Conservation (phyloP, 2,329 filamentous ascomycete species). For the Ascochyta koolunga region DNA sequence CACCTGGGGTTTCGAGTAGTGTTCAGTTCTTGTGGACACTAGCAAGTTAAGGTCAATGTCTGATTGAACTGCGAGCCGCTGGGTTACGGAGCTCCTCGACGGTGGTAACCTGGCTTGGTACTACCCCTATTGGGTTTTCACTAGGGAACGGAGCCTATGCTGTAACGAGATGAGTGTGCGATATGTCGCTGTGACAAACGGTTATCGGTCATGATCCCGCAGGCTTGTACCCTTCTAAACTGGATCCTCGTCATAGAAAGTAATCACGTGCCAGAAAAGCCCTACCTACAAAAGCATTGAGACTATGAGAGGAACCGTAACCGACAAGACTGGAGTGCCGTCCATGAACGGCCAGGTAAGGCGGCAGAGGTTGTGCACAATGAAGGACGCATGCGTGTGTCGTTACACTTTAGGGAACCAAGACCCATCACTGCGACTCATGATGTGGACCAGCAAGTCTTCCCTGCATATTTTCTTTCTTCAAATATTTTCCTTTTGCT, state of each 20-base stretch:
- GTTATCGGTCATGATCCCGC: background rate
- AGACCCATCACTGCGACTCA: background rate
- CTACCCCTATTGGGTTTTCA: background rate
- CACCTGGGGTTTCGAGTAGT: background rate
- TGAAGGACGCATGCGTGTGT: background rate
- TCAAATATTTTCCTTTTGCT: background rate
- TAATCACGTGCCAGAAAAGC: background rate
- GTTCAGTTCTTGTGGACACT: background rate
- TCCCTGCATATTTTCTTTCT: too few relatives aligned
- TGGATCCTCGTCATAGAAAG: background rate
- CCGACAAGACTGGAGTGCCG: background rate
- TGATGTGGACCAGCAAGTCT: background rate
- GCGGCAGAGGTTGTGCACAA: background rate
- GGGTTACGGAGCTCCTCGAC: background rate
- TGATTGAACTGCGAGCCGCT: conserved; percentile 12
- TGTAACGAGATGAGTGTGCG: conserved; percentile 21
- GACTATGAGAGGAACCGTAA: background rate
- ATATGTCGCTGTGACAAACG: conserved; percentile 6
- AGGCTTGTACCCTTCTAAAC: background rate
- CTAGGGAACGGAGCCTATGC: conserved; percentile 17
- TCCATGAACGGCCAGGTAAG: background rate
- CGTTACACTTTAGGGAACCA: background rate
- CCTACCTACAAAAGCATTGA: background rate
- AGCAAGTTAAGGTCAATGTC: background rate
- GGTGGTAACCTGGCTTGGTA: background rate